A percentile compares a stretch with the other conserved stretches of the same genome.
phyloP scores from a whole-genome alignment of 176 grass and related monocot species.

The Elaeis guineensis region DNA sequence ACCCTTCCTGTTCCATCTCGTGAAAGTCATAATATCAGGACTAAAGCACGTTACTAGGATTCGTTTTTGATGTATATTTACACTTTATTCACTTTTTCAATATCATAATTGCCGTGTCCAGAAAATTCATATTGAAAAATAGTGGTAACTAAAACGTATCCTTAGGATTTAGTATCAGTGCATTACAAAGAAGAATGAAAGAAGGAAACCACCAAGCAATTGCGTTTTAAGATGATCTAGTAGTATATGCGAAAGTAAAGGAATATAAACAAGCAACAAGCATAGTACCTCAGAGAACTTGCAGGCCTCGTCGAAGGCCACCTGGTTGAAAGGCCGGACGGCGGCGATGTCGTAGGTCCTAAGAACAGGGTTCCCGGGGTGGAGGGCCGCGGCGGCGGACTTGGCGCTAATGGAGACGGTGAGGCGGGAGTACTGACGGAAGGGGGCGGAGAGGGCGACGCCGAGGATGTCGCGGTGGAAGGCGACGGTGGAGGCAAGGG shows the following conservation, averaged over 20 bases:
- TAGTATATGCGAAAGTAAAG: not conserved
- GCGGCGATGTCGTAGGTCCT: conserved; percentile 63
- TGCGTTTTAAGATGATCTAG: no score
- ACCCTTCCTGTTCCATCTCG: no score
- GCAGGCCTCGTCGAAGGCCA: conserved; percentile 68
- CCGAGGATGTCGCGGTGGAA: conserved; percentile 40
- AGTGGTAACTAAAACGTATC: no score
- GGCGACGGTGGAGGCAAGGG: conserved; percentile 33
- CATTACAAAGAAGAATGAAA: no score
- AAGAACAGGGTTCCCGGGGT: conserved; percentile 37
- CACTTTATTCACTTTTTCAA: no score
- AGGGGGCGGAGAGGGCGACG: conserved; percentile 20
- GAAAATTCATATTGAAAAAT: no score
- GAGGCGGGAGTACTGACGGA: conserved; percentile 65
- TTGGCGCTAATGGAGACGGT: conserved; percentile 48
- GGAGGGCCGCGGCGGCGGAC: conserved; percentile 23
- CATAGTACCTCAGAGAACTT: conserved; percentile 25
- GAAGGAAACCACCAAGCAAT: no score
- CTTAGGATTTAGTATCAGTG: no score
- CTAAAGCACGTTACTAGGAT: no score
- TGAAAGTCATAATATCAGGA: no score
- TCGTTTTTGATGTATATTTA: no score
- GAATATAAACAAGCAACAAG: not conserved
- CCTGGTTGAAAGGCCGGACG: conserved; percentile 43
- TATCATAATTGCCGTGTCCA: no score